Evolutionary conservation across 257 asterid species (phyloP).

Genomic region (Eucommia ulmoides): DNA sequence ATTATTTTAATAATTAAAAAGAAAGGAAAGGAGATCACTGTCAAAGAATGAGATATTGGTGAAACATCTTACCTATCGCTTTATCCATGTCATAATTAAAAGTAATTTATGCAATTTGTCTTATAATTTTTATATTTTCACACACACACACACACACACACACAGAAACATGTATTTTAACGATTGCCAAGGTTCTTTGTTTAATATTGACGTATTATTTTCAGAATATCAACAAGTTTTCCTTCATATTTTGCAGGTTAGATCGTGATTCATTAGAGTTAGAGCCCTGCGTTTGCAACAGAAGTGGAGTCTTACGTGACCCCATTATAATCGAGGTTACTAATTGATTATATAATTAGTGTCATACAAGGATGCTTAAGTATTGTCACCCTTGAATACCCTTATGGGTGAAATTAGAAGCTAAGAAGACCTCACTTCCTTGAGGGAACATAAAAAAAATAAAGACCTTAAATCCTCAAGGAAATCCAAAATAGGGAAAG

Average conservation of each 20-base stretch:
- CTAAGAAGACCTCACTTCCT: too few species aligned
- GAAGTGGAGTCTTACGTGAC: neutral
- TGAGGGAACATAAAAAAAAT: neutral
- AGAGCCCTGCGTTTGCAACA: neutral
- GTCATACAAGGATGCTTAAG: neutral
- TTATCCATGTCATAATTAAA: too few species aligned
- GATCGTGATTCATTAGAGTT: neutral
- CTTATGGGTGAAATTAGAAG: too few species aligned
- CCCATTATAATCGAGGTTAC: neutral
- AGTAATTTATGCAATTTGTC: neutral
- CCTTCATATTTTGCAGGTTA: neutral
- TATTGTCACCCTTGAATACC: neutral
- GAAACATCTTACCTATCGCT: neutral
- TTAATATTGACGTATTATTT: neutral
- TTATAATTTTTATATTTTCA: too few species aligned
- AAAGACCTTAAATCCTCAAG: neutral
- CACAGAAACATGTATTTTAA: neutral
- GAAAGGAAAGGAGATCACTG: too few species aligned
- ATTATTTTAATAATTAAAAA: too few species aligned
- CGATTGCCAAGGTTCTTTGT: neutral
- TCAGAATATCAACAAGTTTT: neutral
- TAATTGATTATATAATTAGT: neutral
- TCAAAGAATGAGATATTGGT: too few species aligned
- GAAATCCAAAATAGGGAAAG: too few species aligned
- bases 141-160: neutral